phyloP scores from a whole-genome alignment of 75 land plant genomes.

The Adiantum capillusveneris region DNA sequence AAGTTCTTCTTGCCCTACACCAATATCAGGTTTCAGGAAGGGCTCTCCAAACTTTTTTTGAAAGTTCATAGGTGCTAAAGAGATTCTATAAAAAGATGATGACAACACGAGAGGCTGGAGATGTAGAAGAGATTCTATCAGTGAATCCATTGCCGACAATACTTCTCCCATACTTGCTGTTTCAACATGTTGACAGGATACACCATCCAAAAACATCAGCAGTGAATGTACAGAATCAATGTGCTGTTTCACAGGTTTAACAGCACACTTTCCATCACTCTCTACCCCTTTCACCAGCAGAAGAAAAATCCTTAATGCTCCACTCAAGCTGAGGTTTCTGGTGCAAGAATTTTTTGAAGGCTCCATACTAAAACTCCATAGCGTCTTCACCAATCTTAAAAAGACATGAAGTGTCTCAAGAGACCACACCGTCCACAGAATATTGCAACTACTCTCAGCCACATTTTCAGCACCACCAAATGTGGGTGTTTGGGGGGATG shows the following conservation, averaged over 20 bases:
- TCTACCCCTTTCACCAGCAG: conserved; percentile 5
- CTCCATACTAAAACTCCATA: background rate
- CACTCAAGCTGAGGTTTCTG: background rate
- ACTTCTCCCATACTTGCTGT: background rate
- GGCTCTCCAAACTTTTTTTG: background rate
- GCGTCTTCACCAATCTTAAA: background rate
- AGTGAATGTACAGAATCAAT: conserved; percentile 3
- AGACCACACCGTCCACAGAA: background rate
- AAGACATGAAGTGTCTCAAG: background rate
- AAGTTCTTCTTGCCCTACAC: background rate
- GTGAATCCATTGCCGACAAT: background rate
- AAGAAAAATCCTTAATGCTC: background rate
- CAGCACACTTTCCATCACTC: background rate
- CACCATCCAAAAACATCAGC: background rate
- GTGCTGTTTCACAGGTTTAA: conserved; percentile 1
- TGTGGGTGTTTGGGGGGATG: background rate
- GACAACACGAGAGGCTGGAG: background rate
- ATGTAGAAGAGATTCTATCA: background rate
- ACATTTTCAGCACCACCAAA: background rate
- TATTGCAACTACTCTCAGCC: background rate
- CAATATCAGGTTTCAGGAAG: background rate
- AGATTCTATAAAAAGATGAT: background rate
- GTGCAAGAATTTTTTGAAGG: background rate
- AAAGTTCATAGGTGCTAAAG: background rate
- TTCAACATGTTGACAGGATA: background rate